These are phyloP conservation scores for Sequoia sempervirens DNA, from an alignment of 75 land plant genomes.

Conservation along the genomic window DNA sequence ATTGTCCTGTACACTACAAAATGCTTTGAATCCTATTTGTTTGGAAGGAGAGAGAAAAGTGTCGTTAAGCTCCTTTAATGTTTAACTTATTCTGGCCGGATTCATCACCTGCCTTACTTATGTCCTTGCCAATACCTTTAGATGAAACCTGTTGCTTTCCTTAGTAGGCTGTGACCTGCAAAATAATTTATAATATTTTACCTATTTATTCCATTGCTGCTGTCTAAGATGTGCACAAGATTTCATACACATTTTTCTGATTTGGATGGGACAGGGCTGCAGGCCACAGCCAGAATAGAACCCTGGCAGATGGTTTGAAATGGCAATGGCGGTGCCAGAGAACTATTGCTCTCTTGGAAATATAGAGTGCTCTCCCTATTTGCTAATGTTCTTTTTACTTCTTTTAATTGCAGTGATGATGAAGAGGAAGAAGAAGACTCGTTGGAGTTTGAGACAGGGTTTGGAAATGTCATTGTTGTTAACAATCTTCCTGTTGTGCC, in stretches of 20 bases:
- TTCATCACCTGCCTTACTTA: too few species aligned
- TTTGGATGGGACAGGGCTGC: not conserved
- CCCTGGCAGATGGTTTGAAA: not conserved
- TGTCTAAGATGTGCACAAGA: not conserved
- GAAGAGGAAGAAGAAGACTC: slow-evolving; percentile 62
- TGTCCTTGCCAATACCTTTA: too few species aligned
- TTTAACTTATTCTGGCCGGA: too few species aligned
- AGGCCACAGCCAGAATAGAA: not conserved
- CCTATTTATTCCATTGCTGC: not conserved
- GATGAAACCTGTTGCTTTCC: not conserved
- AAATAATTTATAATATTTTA: not conserved
- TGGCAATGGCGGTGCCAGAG: not conserved
- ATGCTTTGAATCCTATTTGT: too few species aligned
- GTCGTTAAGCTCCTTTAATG: too few species aligned
- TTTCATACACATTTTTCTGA: not conserved
- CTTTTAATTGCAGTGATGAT: slow-evolving; percentile 52
- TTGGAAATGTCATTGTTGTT: slow-evolving; percentile 70
- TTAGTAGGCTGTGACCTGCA: not conserved
- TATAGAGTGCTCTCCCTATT: not conserved
- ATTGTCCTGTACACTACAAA: too few species aligned
- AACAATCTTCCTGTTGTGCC: slow-evolving; percentile 84
- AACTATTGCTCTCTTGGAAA: not conserved
- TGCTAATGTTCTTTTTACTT: not conserved
- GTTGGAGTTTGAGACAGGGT: slow-evolving; percentile 58
- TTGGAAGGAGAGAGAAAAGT: too few species aligned